A percentile compares a stretch with the other conserved stretches of the same genome.
Conservation (phyloP, 306 rosid genomes). For the Dalbergia cochinchinensis region DNA sequence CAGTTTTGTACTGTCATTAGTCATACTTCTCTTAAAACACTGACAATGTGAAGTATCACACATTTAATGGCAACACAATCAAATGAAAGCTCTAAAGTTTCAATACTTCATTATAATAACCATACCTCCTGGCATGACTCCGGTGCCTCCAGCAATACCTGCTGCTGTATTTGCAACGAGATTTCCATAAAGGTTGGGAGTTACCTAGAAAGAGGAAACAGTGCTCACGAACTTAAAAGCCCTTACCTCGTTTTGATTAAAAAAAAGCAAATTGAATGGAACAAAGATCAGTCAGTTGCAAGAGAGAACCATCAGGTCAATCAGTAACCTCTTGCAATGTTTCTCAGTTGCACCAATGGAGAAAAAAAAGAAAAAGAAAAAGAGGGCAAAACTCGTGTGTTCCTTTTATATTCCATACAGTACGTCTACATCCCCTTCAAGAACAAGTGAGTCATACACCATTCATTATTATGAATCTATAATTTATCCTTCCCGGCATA, state of each 20-base stretch:
- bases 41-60: conserved; percentile 3
- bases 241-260: not conserved
- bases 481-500: conserved; percentile 3
- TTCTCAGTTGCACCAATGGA: conserved; percentile 15
- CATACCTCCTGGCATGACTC: conserved; percentile 98
- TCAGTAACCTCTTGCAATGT: not conserved
- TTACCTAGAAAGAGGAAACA: conserved; percentile 70
- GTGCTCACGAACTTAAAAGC: conserved; percentile 31
- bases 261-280: not conserved
- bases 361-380: too few species aligned
- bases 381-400: not conserved
- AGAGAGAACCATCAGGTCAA: not conserved
- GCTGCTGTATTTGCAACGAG: conserved; percentile 97
- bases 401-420: not conserved
- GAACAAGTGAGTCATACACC: not conserved
- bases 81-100: conserved; percentile 34
- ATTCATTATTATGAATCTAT: not conserved
- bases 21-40: conserved; percentile 1
- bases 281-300: not conserved
- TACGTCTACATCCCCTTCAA: not conserved
- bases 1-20: not conserved
- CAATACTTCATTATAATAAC: not conserved
- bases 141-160: conserved; percentile 99
- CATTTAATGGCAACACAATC: not conserved
- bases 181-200: conserved; percentile 97